Evolutionary conservation across 257 asterid species (phyloP).

Genomic region (Solanum paucissectum): DNA sequence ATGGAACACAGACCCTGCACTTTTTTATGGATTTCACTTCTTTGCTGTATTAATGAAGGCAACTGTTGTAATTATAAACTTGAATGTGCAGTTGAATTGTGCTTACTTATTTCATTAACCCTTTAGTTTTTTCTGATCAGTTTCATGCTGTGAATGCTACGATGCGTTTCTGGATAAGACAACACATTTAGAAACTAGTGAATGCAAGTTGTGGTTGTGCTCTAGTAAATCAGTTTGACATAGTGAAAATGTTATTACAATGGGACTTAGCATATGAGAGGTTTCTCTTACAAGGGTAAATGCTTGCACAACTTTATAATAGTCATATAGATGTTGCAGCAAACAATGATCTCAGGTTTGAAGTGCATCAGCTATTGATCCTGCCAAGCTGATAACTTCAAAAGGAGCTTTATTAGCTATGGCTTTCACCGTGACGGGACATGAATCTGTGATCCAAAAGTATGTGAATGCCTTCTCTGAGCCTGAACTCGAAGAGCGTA

Average conservation of each 20-base stretch:
- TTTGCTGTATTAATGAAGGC: background rate
- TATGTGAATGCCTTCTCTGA: slow-evolving; percentile 49
- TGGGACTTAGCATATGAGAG: background rate
- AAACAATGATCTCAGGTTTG: slow-evolving; percentile 35
- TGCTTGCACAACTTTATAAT: background rate
- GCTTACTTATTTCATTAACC: background rate
- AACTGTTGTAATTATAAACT: background rate
- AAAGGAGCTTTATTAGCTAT: slow-evolving; percentile 63
- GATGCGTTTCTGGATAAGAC: background rate
- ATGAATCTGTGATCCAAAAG: slow-evolving; percentile 93
- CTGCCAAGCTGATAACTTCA: slow-evolving; percentile 84
- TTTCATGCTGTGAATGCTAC: background rate
- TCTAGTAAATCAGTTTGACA: background rate
- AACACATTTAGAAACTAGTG: background rate
- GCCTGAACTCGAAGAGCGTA: background rate
- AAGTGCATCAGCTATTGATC: slow-evolving; percentile 85
- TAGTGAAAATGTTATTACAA: background rate
- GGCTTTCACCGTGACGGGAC: slow-evolving; percentile 67
- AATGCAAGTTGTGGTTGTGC: background rate
- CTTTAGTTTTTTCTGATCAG: background rate
- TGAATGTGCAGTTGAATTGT: background rate
- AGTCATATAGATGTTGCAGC: background rate
- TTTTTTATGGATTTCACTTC: background rate
- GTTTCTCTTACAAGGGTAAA: background rate
- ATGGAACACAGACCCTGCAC: slow-evolving; percentile 15